Percentiles rank a stretch among this genome's conserved stretches.
These are phyloP conservation scores for Quercus lobata DNA, from an alignment of 331 rosid genomes.

Conservation along the genomic window DNA sequence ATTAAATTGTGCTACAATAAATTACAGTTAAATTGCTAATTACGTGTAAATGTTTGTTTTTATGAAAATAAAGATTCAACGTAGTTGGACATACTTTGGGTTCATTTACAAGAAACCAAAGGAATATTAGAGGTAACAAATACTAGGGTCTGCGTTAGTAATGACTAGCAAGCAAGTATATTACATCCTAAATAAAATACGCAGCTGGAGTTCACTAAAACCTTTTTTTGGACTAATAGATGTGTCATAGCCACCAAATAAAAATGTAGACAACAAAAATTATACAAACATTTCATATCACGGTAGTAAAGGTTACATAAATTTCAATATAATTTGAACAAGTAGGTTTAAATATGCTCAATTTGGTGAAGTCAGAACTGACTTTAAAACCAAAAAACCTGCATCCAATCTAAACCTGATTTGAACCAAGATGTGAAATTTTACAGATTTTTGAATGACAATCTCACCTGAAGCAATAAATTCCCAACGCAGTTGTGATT, in stretches of 20 bases:
- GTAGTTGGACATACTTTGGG: background rate
- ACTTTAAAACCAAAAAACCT: background rate
- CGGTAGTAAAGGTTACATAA: background rate
- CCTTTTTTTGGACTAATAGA: background rate
- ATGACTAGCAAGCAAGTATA: too few species aligned
- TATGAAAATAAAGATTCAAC: background rate
- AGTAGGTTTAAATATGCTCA: background rate
- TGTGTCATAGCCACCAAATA: background rate
- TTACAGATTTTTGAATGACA: background rate
- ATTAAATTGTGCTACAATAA: background rate
- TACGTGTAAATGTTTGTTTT: background rate
- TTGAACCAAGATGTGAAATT: background rate
- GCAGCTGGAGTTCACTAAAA: background rate
- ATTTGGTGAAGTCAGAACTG: background rate
- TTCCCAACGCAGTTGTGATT: constrained; percentile 82
- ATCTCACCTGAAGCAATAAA: constrained; percentile 84
- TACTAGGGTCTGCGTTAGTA: background rate
- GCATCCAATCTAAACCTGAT: background rate
- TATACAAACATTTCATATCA: background rate
- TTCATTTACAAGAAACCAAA: background rate
- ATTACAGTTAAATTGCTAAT: background rate
- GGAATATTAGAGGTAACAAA: background rate
- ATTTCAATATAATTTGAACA: background rate
- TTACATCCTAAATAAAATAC: background rate
- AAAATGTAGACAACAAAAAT: background rate